Conservation (phyloP, 805 yeast species). For the Pichia thaimueangensis region DNA sequence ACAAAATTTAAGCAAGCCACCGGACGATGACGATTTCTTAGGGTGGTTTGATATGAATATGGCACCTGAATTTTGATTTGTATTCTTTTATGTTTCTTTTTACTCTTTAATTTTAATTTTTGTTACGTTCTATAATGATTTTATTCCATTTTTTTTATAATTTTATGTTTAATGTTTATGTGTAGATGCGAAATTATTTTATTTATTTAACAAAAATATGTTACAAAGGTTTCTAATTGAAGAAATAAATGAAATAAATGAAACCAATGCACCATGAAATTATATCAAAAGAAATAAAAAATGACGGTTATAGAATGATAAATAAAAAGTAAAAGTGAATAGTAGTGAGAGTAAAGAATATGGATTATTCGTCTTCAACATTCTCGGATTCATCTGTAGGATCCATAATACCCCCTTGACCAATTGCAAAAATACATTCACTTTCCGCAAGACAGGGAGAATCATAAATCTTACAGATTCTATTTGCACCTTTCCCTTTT, state of each 20-base stretch:
- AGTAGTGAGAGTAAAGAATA: neutral
- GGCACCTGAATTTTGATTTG: constrained; percentile 55
- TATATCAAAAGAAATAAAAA: too few species aligned
- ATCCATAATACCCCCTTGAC: constrained; percentile 95
- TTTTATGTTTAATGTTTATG: too few species aligned
- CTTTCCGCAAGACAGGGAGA: constrained; percentile 96
- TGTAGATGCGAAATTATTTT: too few species aligned
- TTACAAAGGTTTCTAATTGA: too few species aligned
- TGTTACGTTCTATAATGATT: neutral
- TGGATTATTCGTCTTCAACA: constrained; percentile 45
- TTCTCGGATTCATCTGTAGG: constrained; percentile 47
- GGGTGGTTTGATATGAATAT: constrained; percentile 90
- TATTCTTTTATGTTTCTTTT: too few species aligned
- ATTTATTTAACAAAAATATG: too few species aligned
- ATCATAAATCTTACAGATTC: constrained; percentile 91
- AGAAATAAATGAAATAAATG: too few species aligned
- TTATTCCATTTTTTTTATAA: neutral
- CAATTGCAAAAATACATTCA: constrained; percentile 91
- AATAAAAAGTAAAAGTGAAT: neutral
- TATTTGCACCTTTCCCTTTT: constrained; percentile 86
- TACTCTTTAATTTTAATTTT: neutral
- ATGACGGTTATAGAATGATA: neutral
- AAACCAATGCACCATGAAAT: too few species aligned
- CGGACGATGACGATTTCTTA: constrained; percentile 78
- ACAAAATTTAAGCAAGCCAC: constrained; percentile 75